Evolutionary conservation across 495 filamentous ascomycete species (phyloP), one percentile per base, ranked within the genome.

Genomic region (Zalerion maritima): DNA sequence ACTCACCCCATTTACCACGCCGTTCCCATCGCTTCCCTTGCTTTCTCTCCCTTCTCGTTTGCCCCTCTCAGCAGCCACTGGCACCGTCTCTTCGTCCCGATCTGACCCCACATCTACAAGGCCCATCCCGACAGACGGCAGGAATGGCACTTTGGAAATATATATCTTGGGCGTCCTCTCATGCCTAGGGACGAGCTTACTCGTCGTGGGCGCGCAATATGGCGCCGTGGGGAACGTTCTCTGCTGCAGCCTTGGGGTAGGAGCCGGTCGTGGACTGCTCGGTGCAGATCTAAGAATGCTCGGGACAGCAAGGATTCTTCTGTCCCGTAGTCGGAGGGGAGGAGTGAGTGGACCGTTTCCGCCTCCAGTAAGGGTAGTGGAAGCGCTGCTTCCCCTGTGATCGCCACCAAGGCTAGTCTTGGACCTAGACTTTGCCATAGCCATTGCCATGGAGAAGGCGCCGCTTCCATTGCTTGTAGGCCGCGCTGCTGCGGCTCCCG

Each of bases 401-500:
- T 28, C 10, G 24, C 20, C 12, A 27, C 37, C 14, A 26, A 22
- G 23, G 16, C 35, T 14, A 18, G 35, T 30, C 29, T 31, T 41
- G 37, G 46, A 47, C 6, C 49, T 44, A 9, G 45, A 42, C 1
- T 46, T 43, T 6, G 50, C 37, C 0, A 43, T 42, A 0, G 47
- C 47, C 12, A 55, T 24, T 0, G 49, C 48, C 5, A 49, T 46
- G 3, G 48, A 46, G 6, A 38, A 34, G 3, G 45, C 47, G 10
- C 48, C 47, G 37, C 35, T 42, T 18, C 21, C 24, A 3, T 37
- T 34, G 10, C 41, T 38, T 8, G 45, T 47, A 25, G 55, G 50
- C 3, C 57, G 60, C 7, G 60, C 57, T 4, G 47, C 58, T 14
- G 58, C 31, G 4, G 43, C 33, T 3, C 34, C 15, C 4, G 40